Base-by-base conservation (phyloP, 345 rosid species). In the Rhodomyrtus tomentosa region DNA sequence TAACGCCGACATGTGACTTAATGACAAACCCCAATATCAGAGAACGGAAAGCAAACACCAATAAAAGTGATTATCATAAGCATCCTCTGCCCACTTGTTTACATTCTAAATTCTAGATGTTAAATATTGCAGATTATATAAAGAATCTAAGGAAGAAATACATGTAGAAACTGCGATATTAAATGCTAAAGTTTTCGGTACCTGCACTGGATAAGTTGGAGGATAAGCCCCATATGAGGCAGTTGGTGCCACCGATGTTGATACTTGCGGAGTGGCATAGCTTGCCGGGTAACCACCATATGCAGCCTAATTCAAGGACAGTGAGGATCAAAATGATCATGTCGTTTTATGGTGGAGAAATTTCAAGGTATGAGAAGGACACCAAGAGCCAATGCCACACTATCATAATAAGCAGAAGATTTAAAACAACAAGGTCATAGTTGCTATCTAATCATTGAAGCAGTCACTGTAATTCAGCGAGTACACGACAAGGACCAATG, bases 211-310 rank as follows among this genome's bases (percentile, higher is more conserved):
- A 91, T 93, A 95, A 7, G 94, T 88, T 20, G 95, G 83, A 80
- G 98, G 98, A 90, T 96, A 98, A 86, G 95, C 92, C 53, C 92
- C 95, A 90, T 96, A 98, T 7, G 92, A 88, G 83, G 93, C 90
- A 76, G 87, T 87, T 84, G 90, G 99, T 58, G 98, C 93, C 80
- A 85, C 94, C 0, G 99, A 88, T 15, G 97, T 56, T n/a, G 97
- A 92, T 79, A 86, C 91, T 83, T 94, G 99, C 22, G 96, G 94
- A 73, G 90, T 83, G 4, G 96, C 59, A 83, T 95, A 95, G 85
- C 92, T 90, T 82, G 94, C 86, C 13, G 93, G 92, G 87, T 97
- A 97, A 50, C 91, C 92, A 81, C 92, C 87, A 90, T 95, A 97
- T 56, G 95, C 93, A 87, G 95, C 96, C 99, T 98, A 14, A 68